Evolutionary conservation across 352 stramenopile species (phyloP).

Genomic region (Nothophytophthora sp.): DNA sequence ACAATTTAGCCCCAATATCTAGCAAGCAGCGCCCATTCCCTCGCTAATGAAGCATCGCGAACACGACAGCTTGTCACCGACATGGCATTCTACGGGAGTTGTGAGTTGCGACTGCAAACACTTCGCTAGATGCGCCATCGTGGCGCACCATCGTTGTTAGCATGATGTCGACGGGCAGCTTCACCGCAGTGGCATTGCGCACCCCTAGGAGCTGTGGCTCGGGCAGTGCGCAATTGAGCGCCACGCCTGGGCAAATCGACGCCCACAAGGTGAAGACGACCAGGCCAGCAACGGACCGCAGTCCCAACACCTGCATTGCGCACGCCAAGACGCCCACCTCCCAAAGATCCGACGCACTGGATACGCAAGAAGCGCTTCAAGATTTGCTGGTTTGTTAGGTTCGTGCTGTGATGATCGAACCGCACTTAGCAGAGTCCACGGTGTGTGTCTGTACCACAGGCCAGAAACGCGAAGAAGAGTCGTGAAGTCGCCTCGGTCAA

Average conservation of each 20-base stretch:
- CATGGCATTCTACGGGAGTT: constrained; percentile 22
- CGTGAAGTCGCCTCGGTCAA: too few species aligned
- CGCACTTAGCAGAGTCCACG: too few species aligned
- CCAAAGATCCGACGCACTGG: too few species aligned
- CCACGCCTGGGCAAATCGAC: not conserved
- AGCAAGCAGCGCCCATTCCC: not conserved
- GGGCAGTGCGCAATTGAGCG: constrained; percentile 29
- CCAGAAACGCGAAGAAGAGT: too few species aligned
- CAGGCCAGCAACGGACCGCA: not conserved
- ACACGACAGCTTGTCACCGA: constrained; percentile 1
- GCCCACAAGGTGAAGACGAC: not conserved
- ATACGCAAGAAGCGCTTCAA: too few species aligned
- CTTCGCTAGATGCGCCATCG: not conserved
- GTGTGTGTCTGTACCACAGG: too few species aligned
- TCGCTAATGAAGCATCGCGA: not conserved
- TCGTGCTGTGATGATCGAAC: too few species aligned
- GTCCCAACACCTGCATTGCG: constrained; percentile 2
- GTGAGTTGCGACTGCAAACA: constrained; percentile 16
- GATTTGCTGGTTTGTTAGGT: too few species aligned
- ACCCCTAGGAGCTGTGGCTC: constrained; percentile 25
- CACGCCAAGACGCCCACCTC: too few species aligned
- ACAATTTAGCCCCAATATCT: not conserved
- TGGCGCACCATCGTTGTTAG: constrained; percentile 9
- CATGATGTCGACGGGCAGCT: constrained; percentile 19
- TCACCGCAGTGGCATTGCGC: constrained; percentile 25